phyloP scores from a whole-genome alignment of 2,329 filamentous ascomycete genomes.

The Chaetomiaceae sp. region DNA sequence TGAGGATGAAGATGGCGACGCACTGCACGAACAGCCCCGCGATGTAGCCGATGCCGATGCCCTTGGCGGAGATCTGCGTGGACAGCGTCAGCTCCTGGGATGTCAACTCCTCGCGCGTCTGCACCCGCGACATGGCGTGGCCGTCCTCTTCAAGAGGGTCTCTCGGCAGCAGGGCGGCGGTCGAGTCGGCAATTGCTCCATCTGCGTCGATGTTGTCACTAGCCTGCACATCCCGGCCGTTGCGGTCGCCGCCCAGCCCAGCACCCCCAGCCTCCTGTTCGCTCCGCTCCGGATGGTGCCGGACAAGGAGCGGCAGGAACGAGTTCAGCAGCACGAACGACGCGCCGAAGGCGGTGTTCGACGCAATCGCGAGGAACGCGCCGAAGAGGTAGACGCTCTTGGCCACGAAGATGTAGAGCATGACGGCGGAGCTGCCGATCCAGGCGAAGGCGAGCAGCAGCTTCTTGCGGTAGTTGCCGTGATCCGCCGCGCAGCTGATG shows the following conservation, averaged over 20 bases:
- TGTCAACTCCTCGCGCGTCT: conserved; percentile 47
- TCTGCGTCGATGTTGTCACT: conserved; percentile 26
- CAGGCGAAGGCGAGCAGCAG: conserved; percentile 81
- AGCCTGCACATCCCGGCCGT: conserved; percentile 32
- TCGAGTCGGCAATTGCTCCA: conserved; percentile 36
- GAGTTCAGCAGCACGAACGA: conserved; percentile 95
- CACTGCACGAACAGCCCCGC: conserved; percentile 82
- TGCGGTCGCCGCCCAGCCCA: conserved; percentile 28
- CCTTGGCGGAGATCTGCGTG: conserved; percentile 83
- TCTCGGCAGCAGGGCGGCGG: conserved; percentile 41
- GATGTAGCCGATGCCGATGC: conserved; percentile 89
- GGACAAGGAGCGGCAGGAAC: conserved; percentile 83
- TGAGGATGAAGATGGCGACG: conserved; percentile 69
- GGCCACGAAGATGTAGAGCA: conserved; percentile 77
- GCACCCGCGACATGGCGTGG: conserved; percentile 32
- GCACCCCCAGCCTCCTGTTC: conserved; percentile 22
- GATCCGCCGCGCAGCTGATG: conserved; percentile 92
- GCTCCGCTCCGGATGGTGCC: conserved; percentile 62
- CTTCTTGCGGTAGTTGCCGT: conserved; percentile 85
- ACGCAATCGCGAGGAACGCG: conserved; percentile 76
- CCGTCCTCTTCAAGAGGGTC: conserved; percentile 28
- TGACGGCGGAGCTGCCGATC: conserved; percentile 72
- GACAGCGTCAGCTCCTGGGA: conserved; percentile 70
- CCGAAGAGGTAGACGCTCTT: conserved; percentile 74
- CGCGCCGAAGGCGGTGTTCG: conserved; percentile 90